phyloP scores from a whole-genome alignment of 2,329 filamentous ascomycete genomes.

The Clarireedia sp. region DNA sequence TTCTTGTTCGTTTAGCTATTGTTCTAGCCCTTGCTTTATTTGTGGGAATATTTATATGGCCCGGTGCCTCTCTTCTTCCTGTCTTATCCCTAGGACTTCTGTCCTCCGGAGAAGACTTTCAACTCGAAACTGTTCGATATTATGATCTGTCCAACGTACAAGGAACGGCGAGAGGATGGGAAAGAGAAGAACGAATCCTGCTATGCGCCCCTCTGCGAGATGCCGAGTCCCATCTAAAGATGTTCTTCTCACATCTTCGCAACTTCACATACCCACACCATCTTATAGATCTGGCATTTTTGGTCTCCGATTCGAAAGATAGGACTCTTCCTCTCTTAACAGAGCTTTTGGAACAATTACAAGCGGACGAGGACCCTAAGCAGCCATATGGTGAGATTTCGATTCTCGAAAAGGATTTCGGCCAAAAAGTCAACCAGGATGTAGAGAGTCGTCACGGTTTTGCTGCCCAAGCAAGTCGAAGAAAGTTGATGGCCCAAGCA shows the following conservation, averaged over 20 bases:
- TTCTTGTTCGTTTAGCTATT: slow-evolving; percentile 60
- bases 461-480: slow-evolving; percentile 83
- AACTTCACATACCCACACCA: slow-evolving; percentile 98
- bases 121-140: slow-evolving; percentile 92
- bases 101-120: slow-evolving; percentile 57
- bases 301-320: slow-evolving; percentile 97
- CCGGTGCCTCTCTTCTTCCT: slow-evolving; percentile 54
- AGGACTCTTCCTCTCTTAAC: slow-evolving; percentile 71
- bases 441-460: slow-evolving; percentile 97
- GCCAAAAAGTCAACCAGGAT: slow-evolving; percentile 94
- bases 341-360: slow-evolving; percentile 67
- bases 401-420: slow-evolving; percentile 98
- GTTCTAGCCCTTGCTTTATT: slow-evolving; percentile 51
- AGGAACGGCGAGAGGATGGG: slow-evolving; percentile 89
- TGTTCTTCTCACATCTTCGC: slow-evolving; percentile 97
- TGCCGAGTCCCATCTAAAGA: slow-evolving; percentile 81
- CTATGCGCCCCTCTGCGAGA: slow-evolving; percentile 92
- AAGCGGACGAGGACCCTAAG: slow-evolving; percentile 69
- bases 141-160: slow-evolving; percentile 91
- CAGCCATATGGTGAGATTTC: slow-evolving; percentile 92
- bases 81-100: slow-evolving; percentile 63
- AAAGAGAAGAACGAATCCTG: slow-evolving; percentile 88
- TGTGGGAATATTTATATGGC: slow-evolving; percentile 69
- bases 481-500: slow-evolving; percentile 97
- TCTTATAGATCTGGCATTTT: slow-evolving; percentile 89